Conservation (phyloP, 1,139 yeast species). For the Scheffersomyces illinoinensis region DNA sequence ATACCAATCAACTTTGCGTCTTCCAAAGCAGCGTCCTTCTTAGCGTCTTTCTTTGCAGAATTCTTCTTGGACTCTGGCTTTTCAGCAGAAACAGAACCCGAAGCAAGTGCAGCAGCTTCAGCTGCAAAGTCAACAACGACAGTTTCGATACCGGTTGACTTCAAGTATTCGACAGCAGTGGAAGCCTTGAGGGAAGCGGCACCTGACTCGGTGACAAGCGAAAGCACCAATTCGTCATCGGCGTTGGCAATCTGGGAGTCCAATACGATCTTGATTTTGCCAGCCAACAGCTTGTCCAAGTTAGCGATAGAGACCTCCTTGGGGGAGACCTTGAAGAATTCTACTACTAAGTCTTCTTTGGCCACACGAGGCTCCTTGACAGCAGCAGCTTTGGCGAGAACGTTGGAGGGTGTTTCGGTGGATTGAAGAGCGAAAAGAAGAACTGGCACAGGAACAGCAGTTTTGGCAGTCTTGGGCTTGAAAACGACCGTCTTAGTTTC, state of each 20-base stretch:
- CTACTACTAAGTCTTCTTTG: slow-evolving; percentile 71
- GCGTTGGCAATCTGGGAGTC: slow-evolving; percentile 55
- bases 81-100: slow-evolving; percentile 27
- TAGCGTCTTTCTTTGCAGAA: slow-evolving; percentile 25
- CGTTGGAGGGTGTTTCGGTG: slow-evolving; percentile 68
- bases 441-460: slow-evolving; percentile 80
- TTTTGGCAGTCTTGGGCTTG: slow-evolving; percentile 88
- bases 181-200: slow-evolving; percentile 58
- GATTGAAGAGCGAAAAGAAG: slow-evolving; percentile 74
- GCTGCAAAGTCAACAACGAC: slow-evolving; percentile 58
- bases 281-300: slow-evolving; percentile 53
- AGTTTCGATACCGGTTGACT: slow-evolving; percentile 57
- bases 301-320: slow-evolving; percentile 69
- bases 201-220: slow-evolving; percentile 59
- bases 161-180: slow-evolving; percentile 53
- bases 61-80: slow-evolving; percentile 11
- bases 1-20: slow-evolving; percentile 96
- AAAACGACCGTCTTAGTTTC: slow-evolving; percentile 77
- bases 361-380: slow-evolving; percentile 90
- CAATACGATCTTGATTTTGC: slow-evolving; percentile 64
- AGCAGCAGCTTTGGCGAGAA: slow-evolving; percentile 65
- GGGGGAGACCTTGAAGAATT: slow-evolving; percentile 63
- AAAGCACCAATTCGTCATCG: slow-evolving; percentile 46
- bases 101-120: slow-evolving; percentile 30
- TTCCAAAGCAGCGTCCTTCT: slow-evolving; percentile 60